These are phyloP conservation scores for Strigomonas culicis DNA, from an alignment of 208 protist species.

Conservation along the genomic window DNA sequence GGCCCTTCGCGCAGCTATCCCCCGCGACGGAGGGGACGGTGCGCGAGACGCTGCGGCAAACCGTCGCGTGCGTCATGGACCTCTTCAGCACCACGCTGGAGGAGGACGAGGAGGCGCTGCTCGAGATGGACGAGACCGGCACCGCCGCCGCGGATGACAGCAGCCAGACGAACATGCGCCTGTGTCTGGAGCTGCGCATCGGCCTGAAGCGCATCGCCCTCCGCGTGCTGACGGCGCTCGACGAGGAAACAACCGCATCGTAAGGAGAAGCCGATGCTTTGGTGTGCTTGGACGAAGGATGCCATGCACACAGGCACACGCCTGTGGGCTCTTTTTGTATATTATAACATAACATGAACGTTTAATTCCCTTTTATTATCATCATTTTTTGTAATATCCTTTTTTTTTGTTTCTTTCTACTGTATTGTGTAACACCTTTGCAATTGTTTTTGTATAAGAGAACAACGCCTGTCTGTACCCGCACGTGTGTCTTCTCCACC, in stretches of 20 bases:
- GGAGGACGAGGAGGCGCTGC: slow-evolving; percentile 53
- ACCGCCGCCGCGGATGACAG: slow-evolving; percentile 11
- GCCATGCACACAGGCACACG: too few species aligned
- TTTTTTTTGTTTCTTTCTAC: slow-evolving; percentile 12
- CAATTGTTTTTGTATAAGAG: too few species aligned
- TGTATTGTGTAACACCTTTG: background rate
- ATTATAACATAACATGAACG: too few species aligned
- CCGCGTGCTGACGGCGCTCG: slow-evolving; percentile 53
- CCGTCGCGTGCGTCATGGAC: slow-evolving; percentile 47
- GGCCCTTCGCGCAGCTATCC: slow-evolving; percentile 54
- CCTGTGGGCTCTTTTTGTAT: too few species aligned
- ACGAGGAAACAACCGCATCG: background rate
- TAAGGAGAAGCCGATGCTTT: too few species aligned
- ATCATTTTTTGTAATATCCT: slow-evolving; percentile 6
- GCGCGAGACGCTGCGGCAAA: slow-evolving; percentile 37
- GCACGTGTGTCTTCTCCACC: background rate
- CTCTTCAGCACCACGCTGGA: slow-evolving; percentile 60
- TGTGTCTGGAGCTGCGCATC: slow-evolving; percentile 61
- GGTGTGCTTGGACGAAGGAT: too few species aligned
- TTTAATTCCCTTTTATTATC: background rate
- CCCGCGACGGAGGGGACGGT: slow-evolving; percentile 50
- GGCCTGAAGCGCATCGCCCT: slow-evolving; percentile 70
- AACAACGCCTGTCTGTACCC: too few species aligned
- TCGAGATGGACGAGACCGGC: slow-evolving; percentile 9
- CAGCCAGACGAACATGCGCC: slow-evolving; percentile 28